phyloP scores from a whole-genome alignment of 345 rosid species.

The Raphanus sativus region DNA sequence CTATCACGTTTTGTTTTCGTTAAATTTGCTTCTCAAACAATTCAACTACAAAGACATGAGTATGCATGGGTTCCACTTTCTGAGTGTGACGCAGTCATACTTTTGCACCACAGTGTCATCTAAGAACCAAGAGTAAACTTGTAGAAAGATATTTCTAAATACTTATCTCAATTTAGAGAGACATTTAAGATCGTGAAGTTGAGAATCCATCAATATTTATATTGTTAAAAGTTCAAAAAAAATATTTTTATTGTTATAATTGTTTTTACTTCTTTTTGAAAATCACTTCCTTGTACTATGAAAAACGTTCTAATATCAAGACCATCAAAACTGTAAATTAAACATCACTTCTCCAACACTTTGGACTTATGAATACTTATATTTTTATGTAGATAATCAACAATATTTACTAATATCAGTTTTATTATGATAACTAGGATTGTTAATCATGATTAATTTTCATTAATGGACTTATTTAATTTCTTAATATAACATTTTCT shows the following conservation, averaged over 20 bases:
- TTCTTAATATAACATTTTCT: not conserved
- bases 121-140: conserved; percentile 4
- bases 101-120: conserved; percentile 6
- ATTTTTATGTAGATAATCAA: not conserved
- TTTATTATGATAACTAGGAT: not conserved
- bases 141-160: not conserved
- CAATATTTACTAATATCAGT: not conserved
- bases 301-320: not conserved
- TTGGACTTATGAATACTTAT: not conserved
- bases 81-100: not conserved
- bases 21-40: conserved; percentile 15
- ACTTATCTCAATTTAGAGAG: not conserved
- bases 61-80: conserved; percentile 37
- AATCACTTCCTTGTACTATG: not conserved
- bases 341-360: not conserved
- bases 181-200: not conserved
- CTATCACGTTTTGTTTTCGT: conserved; percentile 24
- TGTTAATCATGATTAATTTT: not conserved
- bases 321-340: not conserved
- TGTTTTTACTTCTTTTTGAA: not conserved
- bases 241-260: no score
- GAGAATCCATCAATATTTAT: not conserved
- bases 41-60: conserved; percentile 27
- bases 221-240: not conserved
- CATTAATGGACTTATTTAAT: not conserved